These are phyloP conservation scores for Falciphora oryzae DNA, from an alignment of 2,329 filamentous ascomycete genomes.

Conservation along the genomic window DNA sequence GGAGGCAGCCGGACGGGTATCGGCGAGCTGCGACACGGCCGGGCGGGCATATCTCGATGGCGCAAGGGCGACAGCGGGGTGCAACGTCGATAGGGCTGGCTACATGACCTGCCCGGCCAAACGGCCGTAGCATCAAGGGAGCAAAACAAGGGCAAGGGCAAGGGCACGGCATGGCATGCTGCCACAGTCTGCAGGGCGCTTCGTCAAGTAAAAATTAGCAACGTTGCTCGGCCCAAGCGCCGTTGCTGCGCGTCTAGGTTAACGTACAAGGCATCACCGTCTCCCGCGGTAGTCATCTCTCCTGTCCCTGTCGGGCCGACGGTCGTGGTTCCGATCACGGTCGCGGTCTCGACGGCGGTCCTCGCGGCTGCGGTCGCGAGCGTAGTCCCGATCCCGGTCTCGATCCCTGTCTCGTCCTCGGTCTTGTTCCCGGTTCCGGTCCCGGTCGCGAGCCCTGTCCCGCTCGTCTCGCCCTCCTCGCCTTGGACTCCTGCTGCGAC, in stretches of 20 bases:
- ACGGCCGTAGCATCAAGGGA: not conserved
- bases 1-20: not conserved
- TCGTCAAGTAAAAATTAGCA: not conserved
- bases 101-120: not conserved
- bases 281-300: constrained; percentile 11
- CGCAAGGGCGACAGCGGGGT: not conserved
- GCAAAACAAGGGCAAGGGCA: not conserved
- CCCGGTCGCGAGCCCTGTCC: constrained; percentile 24
- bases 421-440: constrained; percentile 29
- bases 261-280: not conserved
- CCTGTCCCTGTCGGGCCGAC: constrained; percentile 20
- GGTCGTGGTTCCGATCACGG: constrained; percentile 24
- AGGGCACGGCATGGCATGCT: not conserved
- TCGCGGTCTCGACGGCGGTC: constrained; percentile 21
- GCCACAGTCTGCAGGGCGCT: not conserved
- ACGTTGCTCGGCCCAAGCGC: not conserved
- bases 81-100: not conserved
- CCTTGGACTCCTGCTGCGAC: constrained; percentile 33
- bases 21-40: not conserved
- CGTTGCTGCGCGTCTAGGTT: not conserved
- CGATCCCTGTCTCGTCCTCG: constrained; percentile 20
- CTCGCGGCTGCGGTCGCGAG: constrained; percentile 22
- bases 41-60: not conserved
- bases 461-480: constrained; percentile 14
- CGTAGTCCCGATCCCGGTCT: constrained; percentile 28